Percentiles rank a stretch among this genome's conserved stretches.
Conservation (phyloP, 345 rosid species). For the Acer negundo region DNA sequence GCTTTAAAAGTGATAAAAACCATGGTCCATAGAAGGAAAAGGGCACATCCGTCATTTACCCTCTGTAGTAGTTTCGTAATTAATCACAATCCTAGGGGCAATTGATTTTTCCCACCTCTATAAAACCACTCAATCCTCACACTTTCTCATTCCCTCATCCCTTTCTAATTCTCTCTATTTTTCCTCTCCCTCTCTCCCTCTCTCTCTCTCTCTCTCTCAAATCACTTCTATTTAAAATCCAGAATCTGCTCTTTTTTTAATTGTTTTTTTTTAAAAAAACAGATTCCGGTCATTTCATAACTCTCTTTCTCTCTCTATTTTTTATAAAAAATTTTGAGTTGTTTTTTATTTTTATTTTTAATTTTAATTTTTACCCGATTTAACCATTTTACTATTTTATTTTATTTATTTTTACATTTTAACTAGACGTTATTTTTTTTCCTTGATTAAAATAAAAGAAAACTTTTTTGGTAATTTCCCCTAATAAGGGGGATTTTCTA, state of each 20-base stretch:
- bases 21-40: conserved; percentile 15
- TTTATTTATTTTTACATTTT: conserved; percentile 15
- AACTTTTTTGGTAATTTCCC: not conserved
- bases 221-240: not conserved
- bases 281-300: too few species aligned
- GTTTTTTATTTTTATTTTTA: not conserved
- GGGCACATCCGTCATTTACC: conserved; percentile 29
- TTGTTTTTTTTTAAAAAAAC: too few species aligned
- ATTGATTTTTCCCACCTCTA: conserved; percentile 17
- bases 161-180: not conserved
- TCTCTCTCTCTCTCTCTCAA: not conserved
- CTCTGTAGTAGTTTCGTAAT: conserved; percentile 28
- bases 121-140: conserved; percentile 32
- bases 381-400: conserved; percentile 13
- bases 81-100: not conserved
- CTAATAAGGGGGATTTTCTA: not conserved
- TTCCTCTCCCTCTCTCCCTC: not conserved
- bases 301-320: conserved; percentile 5
- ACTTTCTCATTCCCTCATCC: not conserved
- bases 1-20: not conserved
- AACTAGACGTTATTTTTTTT: not conserved
- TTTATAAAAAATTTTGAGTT: too few species aligned
- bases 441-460: not conserved
- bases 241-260: not conserved
- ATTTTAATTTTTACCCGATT: not conserved